Evolutionary conservation across 805 yeast genomes (phyloP).

Genomic region (Debaryomyces hansenii): DNA sequence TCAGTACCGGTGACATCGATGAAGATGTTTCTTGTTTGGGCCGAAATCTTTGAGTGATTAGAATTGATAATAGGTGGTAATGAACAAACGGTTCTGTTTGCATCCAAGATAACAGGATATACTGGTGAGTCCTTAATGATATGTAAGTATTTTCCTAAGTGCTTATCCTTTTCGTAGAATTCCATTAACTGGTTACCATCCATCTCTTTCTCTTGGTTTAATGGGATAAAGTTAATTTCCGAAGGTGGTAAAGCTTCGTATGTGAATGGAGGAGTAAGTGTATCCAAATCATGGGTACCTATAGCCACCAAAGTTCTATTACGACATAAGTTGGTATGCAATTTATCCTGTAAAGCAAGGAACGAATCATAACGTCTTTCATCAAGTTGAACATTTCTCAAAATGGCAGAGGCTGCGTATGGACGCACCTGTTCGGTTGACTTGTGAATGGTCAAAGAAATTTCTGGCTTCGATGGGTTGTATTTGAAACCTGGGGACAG

Average conservation of each 20-base stretch:
- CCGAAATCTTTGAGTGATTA: slow-evolving; percentile 81
- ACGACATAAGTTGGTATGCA: slow-evolving; percentile 94
- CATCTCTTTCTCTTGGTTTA: slow-evolving; percentile 68
- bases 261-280: slow-evolving; percentile 76
- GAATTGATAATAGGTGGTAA: slow-evolving; percentile 97
- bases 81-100: slow-evolving; percentile 75
- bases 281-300: slow-evolving; percentile 95
- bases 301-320: slow-evolving; percentile 96
- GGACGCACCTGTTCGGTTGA: slow-evolving; percentile 80
- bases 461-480: slow-evolving; percentile 58
- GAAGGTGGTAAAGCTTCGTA: slow-evolving; percentile 82
- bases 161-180: slow-evolving; percentile 87
- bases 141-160: slow-evolving; percentile 83
- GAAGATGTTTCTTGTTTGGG: slow-evolving; percentile 83
- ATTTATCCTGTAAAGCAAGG: slow-evolving; percentile 92
- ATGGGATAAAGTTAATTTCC: slow-evolving; percentile 71
- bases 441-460: slow-evolving; percentile 68
- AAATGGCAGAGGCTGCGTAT: slow-evolving; percentile 91
- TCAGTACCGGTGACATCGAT: slow-evolving; percentile 96
- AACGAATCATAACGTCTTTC: slow-evolving; percentile 89
- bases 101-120: slow-evolving; percentile 85
- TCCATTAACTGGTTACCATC: slow-evolving; percentile 81
- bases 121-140: slow-evolving; percentile 87
- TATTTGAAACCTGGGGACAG: slow-evolving; percentile 67
- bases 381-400: slow-evolving; percentile 79